Base-by-base conservation (phyloP, 306 rosid species). In the Oemleria cerasiformis region DNA sequence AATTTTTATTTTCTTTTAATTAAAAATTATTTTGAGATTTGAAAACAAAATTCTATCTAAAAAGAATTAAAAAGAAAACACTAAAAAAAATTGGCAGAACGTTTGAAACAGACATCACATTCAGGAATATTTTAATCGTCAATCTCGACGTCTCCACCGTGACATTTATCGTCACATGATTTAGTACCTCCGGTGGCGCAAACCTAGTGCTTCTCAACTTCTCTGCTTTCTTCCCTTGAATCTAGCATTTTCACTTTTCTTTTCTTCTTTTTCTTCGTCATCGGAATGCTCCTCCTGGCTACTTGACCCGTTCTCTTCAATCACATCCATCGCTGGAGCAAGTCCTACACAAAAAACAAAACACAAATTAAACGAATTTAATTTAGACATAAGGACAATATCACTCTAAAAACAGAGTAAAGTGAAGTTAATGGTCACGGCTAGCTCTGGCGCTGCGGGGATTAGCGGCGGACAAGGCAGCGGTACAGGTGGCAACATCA, bases 121-220 rank as follows among this genome's bases (percentile, higher is more conserved):
- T 75, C 66, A 84, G 83, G 67, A 88, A 17, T 25, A 85, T 75
- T 57, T 78, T 86, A 69, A 90, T 84, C 60, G 88, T 88, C 58
- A 89, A 86, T 38, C 77, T 65, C 19, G 92, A 93, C 49, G 90
- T 90, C 78, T 87, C 96, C 14, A 2, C 50, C 0, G 82, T 65
- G 47, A 79, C 68, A 61, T 90, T 90, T 70, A 90, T 65, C 8
- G 58, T 85, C 70, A 90, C 89, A 8, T 64, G 75, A 23, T 76
- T 41, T 7, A 85, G 89, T 12, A 90, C 58, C 51, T 86, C 88
- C 44, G 86, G 69, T 13, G 88, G 85, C 50, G 89, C 79, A 44
- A 87, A 86, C 76, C 61, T 85, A 20, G 66, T 51, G 11, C 36
- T 36, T 30, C 34, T 77, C 11, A 41, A 0, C 25, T 66, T 78